Conservation (phyloP, 495 filamentous ascomycete species). For the Podospora pseudopauciseta region DNA sequence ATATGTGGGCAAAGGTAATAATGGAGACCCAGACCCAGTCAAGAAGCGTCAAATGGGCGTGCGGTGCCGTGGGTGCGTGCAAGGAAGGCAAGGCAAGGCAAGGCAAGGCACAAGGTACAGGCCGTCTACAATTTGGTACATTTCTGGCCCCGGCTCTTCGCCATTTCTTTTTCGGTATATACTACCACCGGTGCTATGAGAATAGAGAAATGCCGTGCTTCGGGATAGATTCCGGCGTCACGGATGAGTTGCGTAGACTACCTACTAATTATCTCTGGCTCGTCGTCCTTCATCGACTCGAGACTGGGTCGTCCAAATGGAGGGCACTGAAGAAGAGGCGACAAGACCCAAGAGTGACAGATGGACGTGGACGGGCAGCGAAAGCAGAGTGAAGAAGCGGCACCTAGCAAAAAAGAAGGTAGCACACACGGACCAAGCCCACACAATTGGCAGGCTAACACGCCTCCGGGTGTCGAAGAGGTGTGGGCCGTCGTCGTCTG, state of each 20-base stretch:
- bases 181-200: neutral
- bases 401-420: neutral
- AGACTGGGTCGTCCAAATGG: neutral
- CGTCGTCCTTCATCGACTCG: too few relatives aligned
- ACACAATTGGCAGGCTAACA: conserved; percentile 7
- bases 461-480: conserved; percentile 15
- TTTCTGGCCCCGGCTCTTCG: conserved; percentile 5
- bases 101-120: conserved; percentile 22
- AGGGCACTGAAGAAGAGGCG: conserved; percentile 2
- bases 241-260: too few relatives aligned
- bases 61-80: conserved; percentile 4
- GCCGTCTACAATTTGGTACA: conserved; percentile 8
- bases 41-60: conserved; percentile 31
- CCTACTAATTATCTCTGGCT: too few relatives aligned
- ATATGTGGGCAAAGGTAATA: conserved; percentile 37
- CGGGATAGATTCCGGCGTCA: too few relatives aligned
- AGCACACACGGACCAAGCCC: neutral
- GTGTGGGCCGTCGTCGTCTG: conserved; percentile 10
- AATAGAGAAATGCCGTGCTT: neutral
- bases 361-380: neutral
- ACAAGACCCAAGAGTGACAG: neutral
- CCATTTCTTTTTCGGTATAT: neutral
- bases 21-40: conserved; percentile 33
- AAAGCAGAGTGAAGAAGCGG: neutral
- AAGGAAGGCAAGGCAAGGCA: conserved; percentile 20